Conservation (phyloP, 257 asterid species). For the Solanum stenotomum region DNA sequence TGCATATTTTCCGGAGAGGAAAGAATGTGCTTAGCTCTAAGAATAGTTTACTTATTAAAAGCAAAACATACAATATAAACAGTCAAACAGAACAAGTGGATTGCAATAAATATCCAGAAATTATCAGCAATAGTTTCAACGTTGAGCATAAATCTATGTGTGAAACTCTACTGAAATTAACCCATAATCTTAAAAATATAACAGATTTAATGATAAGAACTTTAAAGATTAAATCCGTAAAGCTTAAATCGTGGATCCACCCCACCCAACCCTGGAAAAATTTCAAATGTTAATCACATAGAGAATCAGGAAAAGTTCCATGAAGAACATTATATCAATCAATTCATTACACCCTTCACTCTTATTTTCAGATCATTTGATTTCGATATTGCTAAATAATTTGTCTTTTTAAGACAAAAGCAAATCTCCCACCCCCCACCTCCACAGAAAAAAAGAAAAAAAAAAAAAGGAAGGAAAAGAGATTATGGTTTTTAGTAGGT, state of each 20-base stretch:
- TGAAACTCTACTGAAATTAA: background rate
- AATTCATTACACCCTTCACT: background rate
- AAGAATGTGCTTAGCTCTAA: constrained; percentile 7
- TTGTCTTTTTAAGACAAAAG: background rate
- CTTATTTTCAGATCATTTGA: background rate
- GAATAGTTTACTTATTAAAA: background rate
- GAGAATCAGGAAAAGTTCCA: background rate
- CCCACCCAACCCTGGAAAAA: background rate
- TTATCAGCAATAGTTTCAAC: background rate
- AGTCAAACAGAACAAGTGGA: background rate
- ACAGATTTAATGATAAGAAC: background rate
- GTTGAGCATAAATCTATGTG: background rate
- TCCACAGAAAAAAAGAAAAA: background rate
- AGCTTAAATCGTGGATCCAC: background rate
- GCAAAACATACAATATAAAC: background rate
- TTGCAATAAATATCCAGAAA: background rate
- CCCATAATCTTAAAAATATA: background rate
- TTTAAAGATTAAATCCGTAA: background rate
- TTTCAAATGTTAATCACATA: background rate
- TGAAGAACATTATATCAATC: background rate
- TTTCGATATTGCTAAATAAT: background rate
- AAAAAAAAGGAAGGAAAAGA: background rate
- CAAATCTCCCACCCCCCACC: background rate
- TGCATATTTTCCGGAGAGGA: constrained; percentile 4
- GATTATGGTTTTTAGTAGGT: background rate